Evolutionary conservation across 1,139 yeast genomes (phyloP), one percentile per base, ranked within the genome.

Genomic region (Petasospora rhodanensis): DNA sequence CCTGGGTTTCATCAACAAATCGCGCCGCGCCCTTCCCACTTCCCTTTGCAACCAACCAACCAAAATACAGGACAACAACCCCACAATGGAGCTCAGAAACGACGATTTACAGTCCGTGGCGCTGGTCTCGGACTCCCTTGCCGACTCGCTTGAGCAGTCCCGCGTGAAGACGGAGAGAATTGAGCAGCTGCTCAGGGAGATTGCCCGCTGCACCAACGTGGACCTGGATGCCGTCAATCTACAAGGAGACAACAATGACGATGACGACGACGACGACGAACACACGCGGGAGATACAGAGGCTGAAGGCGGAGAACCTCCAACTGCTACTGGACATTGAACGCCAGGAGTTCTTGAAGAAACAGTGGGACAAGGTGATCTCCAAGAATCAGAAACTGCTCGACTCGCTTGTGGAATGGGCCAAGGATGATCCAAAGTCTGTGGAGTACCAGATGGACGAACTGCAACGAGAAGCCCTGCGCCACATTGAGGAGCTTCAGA

Each of bases 271-370:
- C 11, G 33, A 31, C 0, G 29, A 30, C 8, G 14, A 29, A 42
- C n/a, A n/a, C n/a, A n/a, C n/a, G n/a, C n/a, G n/a, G n/a, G 28
- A 47, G 10, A 6, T 55, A 9, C 50, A 44, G 18, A 40, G 41
- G 16, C 47, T 70, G 16, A 68, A 69, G 36, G 45, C 46, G 18
- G 62, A 63, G 38, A 51, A 75, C 28, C 37, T 68, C 6, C 52
- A 51, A 11, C 41, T 68, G 21, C 53, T 70, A 7, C 57, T 67
- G 64, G 68, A 64, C 21, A 52, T 72, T 2, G 75, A 70, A 44
- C 55, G 63, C 30, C 70, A 69, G 35, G 73, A 68, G 26, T 64
- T 49, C 37, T 32, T 67, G 2, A 40, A 59, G 2, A 57, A 49
- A 12, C 64, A 62, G 42, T 48, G 70, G 37, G 32, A 43, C n/a